These are phyloP conservation scores for Colletotrichum liriopes DNA, from an alignment of 2,329 filamentous ascomycete genomes.

Conservation along the genomic window DNA sequence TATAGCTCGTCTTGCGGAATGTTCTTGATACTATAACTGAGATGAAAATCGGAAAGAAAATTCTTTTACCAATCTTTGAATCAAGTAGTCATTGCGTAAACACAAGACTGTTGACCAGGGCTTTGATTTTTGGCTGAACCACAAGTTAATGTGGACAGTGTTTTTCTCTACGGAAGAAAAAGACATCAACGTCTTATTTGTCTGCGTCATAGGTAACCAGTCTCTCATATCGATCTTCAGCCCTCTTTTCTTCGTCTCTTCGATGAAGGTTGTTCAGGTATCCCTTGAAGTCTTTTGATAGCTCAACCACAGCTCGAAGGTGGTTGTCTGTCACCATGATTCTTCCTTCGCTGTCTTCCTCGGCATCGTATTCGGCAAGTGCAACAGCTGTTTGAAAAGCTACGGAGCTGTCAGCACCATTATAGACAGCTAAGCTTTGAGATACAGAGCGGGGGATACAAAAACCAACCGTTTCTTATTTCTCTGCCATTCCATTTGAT, in stretches of 20 bases:
- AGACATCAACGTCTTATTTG: not conserved
- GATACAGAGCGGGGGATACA: too few species aligned
- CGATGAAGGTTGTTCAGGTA: slow-evolving; percentile 40
- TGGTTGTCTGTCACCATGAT: slow-evolving; percentile 43
- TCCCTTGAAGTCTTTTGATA: slow-evolving; percentile 44
- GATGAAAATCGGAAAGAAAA: too few species aligned
- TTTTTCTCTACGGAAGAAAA: not conserved
- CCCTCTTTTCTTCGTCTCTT: slow-evolving; percentile 12
- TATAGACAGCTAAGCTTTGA: too few species aligned
- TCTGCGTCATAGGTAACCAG: not conserved
- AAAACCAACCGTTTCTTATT: slow-evolving; percentile 46
- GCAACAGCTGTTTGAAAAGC: slow-evolving; percentile 53
- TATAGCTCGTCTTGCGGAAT: too few species aligned
- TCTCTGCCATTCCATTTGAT: slow-evolving; percentile 48
- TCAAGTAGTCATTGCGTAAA: too few species aligned
- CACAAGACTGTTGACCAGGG: not conserved
- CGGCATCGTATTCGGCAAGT: slow-evolving; percentile 44
- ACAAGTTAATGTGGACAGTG: accelerated
- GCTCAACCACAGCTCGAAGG: slow-evolving; percentile 39
- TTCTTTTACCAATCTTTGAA: too few species aligned
- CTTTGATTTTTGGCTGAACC: not conserved
- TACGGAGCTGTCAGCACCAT: not conserved
- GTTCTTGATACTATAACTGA: too few species aligned
- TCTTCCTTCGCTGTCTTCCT: slow-evolving; percentile 41
- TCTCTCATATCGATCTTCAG: slow-evolving; percentile 12